These are phyloP conservation scores for Claviceps purpurea DNA, from an alignment of 2,329 filamentous ascomycete species.

Conservation along the genomic window DNA sequence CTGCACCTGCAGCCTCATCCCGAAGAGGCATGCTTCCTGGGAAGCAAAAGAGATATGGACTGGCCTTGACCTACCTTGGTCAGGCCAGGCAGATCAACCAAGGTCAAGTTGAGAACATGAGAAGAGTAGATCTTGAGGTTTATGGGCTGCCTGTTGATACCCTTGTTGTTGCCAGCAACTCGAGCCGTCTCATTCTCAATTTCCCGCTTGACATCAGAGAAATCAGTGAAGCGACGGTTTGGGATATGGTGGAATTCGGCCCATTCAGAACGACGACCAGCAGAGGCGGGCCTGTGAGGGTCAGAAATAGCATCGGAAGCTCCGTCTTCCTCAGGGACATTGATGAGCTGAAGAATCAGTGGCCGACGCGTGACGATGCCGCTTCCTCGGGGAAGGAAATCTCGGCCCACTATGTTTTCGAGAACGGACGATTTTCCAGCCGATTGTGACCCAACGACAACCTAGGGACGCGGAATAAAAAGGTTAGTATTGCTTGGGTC, in stretches of 20 bases:
- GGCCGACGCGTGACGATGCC: conserved; percentile 93
- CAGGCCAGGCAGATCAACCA: conserved; percentile 89
- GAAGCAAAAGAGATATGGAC: neutral
- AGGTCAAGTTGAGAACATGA: conserved; percentile 86
- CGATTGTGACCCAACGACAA: conserved; percentile 96
- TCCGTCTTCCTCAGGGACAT: conserved; percentile 66
- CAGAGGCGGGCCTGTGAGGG: conserved; percentile 65
- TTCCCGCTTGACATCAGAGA: conserved; percentile 84
- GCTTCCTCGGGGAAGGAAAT: conserved; percentile 91
- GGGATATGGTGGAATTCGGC: conserved; percentile 95
- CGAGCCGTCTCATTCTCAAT: conserved; percentile 94
- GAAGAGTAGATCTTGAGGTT: conserved; percentile 98
- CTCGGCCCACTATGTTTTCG: conserved; percentile 95
- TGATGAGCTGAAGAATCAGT: conserved; percentile 95
- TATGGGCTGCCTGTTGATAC: conserved; percentile 93
- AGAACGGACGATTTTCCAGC: conserved; percentile 97
- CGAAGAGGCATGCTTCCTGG: conserved; percentile 6
- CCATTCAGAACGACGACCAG: conserved; percentile 59
- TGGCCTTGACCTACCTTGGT: conserved; percentile 57
- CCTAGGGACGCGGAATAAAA: conserved; percentile 36
- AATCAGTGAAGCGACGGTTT: conserved; percentile 79
- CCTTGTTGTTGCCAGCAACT: conserved; percentile 89
- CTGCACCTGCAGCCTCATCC: neutral
- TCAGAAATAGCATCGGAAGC: conserved; percentile 51
- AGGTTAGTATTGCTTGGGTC: conserved; percentile 5